Base-by-base conservation (phyloP, 768 basidiomycete genomes). In the Leccinum imitatum region DNA sequence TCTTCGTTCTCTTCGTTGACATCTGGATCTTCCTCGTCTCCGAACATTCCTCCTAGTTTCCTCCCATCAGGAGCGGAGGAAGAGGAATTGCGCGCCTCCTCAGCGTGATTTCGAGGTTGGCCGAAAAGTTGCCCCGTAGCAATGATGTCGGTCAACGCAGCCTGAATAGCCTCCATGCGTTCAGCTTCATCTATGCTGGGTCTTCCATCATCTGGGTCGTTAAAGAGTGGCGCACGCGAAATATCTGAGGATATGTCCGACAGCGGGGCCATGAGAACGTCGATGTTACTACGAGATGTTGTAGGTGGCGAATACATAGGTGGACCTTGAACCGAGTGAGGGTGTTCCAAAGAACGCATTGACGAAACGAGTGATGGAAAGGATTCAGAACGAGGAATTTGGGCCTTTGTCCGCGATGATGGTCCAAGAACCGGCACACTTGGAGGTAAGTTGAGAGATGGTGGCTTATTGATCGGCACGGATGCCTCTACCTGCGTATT, bases 131-230 rank as follows among this genome's bases (percentile, higher is more conserved):
- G 81, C 63, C 96, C 92, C 44, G 89, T 79, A 3, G 93, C 93
- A 68, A 99, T 95, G 71, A 99, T 98, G 70, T 96, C 93, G 10
- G 92, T 95, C 62, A 99, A 78, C 4, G 97, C 97, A 8, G 95
- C 95, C 67, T 95, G 94, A 19, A 98, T 97, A 3, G 96, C 95
- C 67, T 95, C 93, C 86, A 98, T 97, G 41, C 93, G 82, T 65
- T 89, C 82, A 54, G 89, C 84, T 72, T 96, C 89, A 51, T 84
- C 86, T 62, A 76, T 77, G 60, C 80, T 83, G 60, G 61, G 74
- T 59, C 67, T 70, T 3, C 64, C 70, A 60, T 93, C 89, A 61
- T 90, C 87, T 1, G 89, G 87, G 65, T 92, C 90, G 64, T 89
- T 85, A 62, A 95, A 95, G 21, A 95, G 78, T 8, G 91, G 91